Evolutionary conservation across 805 yeast species (phyloP).

Genomic region (Saturnispora besseyi): DNA sequence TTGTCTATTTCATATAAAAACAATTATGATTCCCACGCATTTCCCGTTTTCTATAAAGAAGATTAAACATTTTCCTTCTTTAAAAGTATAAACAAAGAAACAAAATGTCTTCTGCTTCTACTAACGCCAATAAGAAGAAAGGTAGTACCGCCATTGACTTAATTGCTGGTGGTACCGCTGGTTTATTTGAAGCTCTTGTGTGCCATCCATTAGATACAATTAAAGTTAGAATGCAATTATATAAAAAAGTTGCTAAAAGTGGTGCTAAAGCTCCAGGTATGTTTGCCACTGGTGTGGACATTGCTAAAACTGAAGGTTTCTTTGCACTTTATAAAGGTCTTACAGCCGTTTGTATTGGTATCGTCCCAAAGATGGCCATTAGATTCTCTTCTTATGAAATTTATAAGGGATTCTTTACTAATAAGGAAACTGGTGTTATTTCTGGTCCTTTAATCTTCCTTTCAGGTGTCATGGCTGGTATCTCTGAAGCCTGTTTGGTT

Average conservation of each 20-base stretch:
- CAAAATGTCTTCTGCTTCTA: slow-evolving; percentile 13
- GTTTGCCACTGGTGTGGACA: slow-evolving; percentile 67
- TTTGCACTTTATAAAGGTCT: slow-evolving; percentile 88
- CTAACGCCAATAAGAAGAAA: slow-evolving; percentile 15
- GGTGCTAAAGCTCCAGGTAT: slow-evolving; percentile 74
- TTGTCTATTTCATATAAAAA: no score
- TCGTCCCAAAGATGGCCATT: slow-evolving; percentile 97
- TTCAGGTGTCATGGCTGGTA: slow-evolving; percentile 96
- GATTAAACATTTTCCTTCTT: background rate
- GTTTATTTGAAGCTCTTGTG: slow-evolving; percentile 91
- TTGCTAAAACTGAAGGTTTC: slow-evolving; percentile 72
- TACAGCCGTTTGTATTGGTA: slow-evolving; percentile 95
- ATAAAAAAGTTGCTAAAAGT: slow-evolving; percentile 47
- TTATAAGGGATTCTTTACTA: slow-evolving; percentile 61
- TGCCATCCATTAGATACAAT: slow-evolving; percentile 98
- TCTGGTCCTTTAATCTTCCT: slow-evolving; percentile 69
- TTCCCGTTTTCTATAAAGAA: background rate
- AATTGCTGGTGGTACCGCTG: slow-evolving; percentile 95
- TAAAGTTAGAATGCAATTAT: slow-evolving; percentile 94
- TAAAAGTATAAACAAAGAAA: background rate
- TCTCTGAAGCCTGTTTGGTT: slow-evolving; percentile 88
- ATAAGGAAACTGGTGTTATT: slow-evolving; percentile 51
- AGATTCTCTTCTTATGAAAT: slow-evolving; percentile 91
- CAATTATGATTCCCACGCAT: no score
- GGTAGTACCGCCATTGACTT: slow-evolving; percentile 51